phyloP scores from a whole-genome alignment of 2,329 filamentous ascomycete species.

The Volutella citrinella region DNA sequence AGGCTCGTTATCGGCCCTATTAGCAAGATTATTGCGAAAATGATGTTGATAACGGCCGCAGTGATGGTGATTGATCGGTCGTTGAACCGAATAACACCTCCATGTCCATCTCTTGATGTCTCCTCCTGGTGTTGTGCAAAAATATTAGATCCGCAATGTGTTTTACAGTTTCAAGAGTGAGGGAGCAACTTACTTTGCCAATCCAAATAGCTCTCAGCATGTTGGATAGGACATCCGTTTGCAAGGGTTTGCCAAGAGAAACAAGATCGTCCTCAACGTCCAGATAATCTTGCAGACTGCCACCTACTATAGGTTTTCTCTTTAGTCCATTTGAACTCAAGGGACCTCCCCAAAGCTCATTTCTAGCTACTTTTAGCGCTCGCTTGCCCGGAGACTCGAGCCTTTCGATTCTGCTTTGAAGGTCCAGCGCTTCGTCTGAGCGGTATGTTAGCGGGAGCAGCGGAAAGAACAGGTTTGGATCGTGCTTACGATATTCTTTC shows the following conservation, averaged over 20 bases:
- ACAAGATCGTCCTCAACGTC: background rate
- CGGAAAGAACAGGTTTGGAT: rapidly evolving
- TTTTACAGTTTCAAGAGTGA: too few species aligned
- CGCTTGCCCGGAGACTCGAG: background rate
- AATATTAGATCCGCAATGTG: too few species aligned
- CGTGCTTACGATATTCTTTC: constrained; percentile 3
- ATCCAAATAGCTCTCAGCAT: background rate
- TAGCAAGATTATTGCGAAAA: background rate
- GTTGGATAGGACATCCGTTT: background rate
- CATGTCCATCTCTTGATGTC: background rate
- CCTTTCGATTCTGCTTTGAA: constrained; percentile 1
- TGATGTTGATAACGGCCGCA: background rate
- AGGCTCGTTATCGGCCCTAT: constrained; percentile 4
- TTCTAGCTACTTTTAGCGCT: background rate
- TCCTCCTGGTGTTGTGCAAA: constrained; percentile 1
- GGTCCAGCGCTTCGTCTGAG: background rate
- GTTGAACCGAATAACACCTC: background rate
- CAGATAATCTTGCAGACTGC: constrained; percentile 1
- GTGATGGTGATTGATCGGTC: constrained; percentile 1
- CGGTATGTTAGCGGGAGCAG: rapidly evolving
- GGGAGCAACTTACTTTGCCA: constrained; percentile 5
- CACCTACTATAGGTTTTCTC: background rate
- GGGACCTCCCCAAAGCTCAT: background rate
- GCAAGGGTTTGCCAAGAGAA: background rate
- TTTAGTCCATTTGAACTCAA: rapidly evolving